Evolutionary conservation across 1,139 yeast species (phyloP), one percentile per base, ranked within the genome.

Genomic region (Yamadazyma oceani): DNA sequence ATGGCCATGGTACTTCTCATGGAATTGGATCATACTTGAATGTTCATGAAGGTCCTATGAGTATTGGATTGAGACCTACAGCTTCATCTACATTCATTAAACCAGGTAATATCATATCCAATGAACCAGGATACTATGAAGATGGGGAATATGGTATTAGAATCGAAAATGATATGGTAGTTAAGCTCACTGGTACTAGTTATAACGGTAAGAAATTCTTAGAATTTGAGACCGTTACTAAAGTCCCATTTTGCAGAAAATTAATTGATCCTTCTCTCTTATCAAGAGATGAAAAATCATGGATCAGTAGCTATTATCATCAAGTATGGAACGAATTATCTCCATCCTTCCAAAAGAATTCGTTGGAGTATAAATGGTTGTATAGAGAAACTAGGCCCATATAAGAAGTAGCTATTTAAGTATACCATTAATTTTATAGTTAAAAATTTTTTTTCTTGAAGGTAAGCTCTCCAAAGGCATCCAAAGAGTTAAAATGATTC

Each of bases 11-110:
- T 21, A 94, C 98, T 1, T 94, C 97, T 2, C 99, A 94, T 60
- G 98, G 98, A n/a, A 81, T 94, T 36, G 98, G 97, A 3, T 73
- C 95, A 0, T 92, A 71, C 57, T 75, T 94, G 47, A 92, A 92
- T 55, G 98, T 92, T 29, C 98, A 94, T 58, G 97, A 94, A 58
- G 96, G 96, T 3, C 98, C 98, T 11, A 81, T 90, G 42, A 96
- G 97, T 8, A 85, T 92, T 51, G 94, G 96, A 2, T 78, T 82
- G 49, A 74, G 85, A 48, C 69, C 72, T 23, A 60, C 60, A 31
- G 73, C 73, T n/a, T 66, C 75, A 8, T 50, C 56, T 8, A 65
- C 70, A 29, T 62, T 75, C 2, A 69, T 85, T 41, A 65, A 73
- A 48, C 73, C 78, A 3, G 98, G 98, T 24, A 86, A 88, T 61